Evolutionary conservation across 2,329 filamentous ascomycete species (phyloP), one percentile per base, ranked within the genome.

Genomic region (Xylariales sp.): DNA sequence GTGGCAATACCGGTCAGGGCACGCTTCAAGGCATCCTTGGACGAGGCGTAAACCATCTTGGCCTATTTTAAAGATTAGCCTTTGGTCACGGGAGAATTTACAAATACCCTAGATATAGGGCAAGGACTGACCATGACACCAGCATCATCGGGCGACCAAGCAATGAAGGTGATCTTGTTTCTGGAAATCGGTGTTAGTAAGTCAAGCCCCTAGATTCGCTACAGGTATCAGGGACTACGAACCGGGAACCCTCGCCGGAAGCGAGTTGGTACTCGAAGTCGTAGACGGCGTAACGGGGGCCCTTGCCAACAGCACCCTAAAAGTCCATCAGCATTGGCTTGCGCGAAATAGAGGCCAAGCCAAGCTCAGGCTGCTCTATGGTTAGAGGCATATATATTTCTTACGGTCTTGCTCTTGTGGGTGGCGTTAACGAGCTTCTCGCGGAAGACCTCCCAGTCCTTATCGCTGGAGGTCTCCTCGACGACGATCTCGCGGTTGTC

Each of bases 31-130:
- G 85, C 83, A 56, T 90, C 85, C 73, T 91, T 93, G 66, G 87
- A 93, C 37, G 87, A 86, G 54, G 86, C 85, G 74, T 91, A 93
- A 65, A 89, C 76, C 87, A 93, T 93, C 76, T 89, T 89, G 66
- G 83, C 76, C 86, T 89, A 51, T 31, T 23, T n/a, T 14, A n/a
- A n/a, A n/a, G n/a, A n/a, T n/a, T n/a, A n/a, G n/a, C n/a, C n/a
- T n/a, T n/a, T n/a, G n/a, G n/a, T n/a, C n/a, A n/a, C n/a, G n/a
- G n/a, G n/a, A n/a, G n/a, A n/a, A n/a, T n/a, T n/a, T n/a, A n/a
- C n/a, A n/a, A n/a, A n/a, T n/a, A n/a, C n/a, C n/a, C n/a, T n/a
- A n/a, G n/a, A 3, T n/a, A 35, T 14, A 17, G 23, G 14, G 28
- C 28, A 14, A 21, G 25, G 32, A 69, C 78, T 63, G 61, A 89